These are phyloP conservation scores for Cladorrhinum sp. DNA, from an alignment of 2,329 filamentous ascomycete species.

Conservation along the genomic window DNA sequence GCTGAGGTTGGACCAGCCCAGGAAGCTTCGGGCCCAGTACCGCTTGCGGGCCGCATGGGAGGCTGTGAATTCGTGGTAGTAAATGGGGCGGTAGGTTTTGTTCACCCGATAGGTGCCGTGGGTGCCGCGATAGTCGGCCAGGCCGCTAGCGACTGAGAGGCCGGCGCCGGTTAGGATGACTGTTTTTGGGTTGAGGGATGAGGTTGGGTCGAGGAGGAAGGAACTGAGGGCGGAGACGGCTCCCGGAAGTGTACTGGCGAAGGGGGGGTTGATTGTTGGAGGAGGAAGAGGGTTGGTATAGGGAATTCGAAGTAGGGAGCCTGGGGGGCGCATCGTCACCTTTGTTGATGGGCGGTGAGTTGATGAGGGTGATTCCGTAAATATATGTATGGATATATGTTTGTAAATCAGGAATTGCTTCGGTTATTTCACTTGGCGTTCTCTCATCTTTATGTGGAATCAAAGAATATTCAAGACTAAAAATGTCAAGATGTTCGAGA, in stretches of 20 bases:
- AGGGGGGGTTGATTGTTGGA: conserved; percentile 69
- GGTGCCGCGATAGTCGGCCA: conserved; percentile 86
- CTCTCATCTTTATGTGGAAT: background rate
- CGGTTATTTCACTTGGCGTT: background rate
- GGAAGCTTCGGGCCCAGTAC: conserved; percentile 93
- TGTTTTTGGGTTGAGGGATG: conserved; percentile 45
- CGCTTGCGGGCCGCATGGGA: conserved; percentile 83
- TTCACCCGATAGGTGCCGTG: conserved; percentile 93
- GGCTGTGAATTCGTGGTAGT: conserved; percentile 81
- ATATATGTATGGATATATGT: too few relatives aligned
- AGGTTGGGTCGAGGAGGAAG: conserved; percentile 64
- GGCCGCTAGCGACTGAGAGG: conserved; percentile 86
- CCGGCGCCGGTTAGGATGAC: conserved; percentile 74
- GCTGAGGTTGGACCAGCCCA: conserved; percentile 83
- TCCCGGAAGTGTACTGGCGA: conserved; percentile 65
- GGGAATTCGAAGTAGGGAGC: conserved; percentile 75
- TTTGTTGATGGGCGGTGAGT: background rate
- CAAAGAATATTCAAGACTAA: background rate
- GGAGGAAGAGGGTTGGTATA: conserved; percentile 80
- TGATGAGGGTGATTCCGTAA: background rate
- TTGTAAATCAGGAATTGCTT: too few relatives aligned
- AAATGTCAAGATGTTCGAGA: background rate
- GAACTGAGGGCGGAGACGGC: conserved; percentile 72
- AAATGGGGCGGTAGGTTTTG: conserved; percentile 85
- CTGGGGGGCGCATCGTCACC: conserved; percentile 55